Percentiles rank a stretch among this genome's conserved stretches.
Evolutionary conservation across 495 filamentous ascomycete genomes (phyloP).

Genomic region (Bathelium albidoporum): DNA sequence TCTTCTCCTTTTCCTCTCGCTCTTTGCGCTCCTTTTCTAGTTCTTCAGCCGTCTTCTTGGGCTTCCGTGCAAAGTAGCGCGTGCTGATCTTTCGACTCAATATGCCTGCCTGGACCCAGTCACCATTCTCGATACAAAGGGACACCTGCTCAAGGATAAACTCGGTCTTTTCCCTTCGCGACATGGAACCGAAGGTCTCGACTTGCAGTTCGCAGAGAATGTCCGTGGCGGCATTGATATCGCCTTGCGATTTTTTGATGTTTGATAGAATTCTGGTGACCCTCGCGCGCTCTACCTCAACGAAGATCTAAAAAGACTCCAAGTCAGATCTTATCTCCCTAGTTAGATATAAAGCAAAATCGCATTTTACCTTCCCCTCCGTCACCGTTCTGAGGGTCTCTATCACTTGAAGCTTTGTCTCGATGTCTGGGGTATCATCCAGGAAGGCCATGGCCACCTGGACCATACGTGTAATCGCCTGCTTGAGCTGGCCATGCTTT

Average conservation of each 20-base stretch:
- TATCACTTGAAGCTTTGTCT: constrained; percentile 84
- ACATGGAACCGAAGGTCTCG: constrained; percentile 98
- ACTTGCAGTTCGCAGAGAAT: constrained; percentile 96
- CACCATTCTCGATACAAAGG: constrained; percentile 87
- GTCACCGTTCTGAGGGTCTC: constrained; percentile 93
- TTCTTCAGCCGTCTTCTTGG: constrained; percentile 77
- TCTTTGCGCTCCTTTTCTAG: constrained; percentile 82
- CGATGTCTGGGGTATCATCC: constrained; percentile 65
- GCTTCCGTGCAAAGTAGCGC: constrained; percentile 75
- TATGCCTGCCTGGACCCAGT: constrained; percentile 93
- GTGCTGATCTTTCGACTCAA: constrained; percentile 95
- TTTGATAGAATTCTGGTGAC: constrained; percentile 89
- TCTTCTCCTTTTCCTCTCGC: constrained; percentile 53
- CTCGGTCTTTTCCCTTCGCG: constrained; percentile 90
- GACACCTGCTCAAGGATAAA: constrained; percentile 94
- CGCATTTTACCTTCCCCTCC: constrained; percentile 70
- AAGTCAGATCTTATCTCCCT: constrained; percentile 6
- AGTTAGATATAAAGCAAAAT: background rate
- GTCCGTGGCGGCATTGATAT: constrained; percentile 79
- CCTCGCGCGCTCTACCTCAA: constrained; percentile 94
- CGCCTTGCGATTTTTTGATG: constrained; percentile 92
- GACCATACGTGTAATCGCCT: constrained; percentile 97
- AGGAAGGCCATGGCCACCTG: constrained; percentile 90
- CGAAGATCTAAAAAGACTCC: constrained; percentile 62
- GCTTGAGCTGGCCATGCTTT: constrained; percentile 99